Conservation (phyloP, 805 yeast genomes). For the Lipomyces mesembrius region DNA sequence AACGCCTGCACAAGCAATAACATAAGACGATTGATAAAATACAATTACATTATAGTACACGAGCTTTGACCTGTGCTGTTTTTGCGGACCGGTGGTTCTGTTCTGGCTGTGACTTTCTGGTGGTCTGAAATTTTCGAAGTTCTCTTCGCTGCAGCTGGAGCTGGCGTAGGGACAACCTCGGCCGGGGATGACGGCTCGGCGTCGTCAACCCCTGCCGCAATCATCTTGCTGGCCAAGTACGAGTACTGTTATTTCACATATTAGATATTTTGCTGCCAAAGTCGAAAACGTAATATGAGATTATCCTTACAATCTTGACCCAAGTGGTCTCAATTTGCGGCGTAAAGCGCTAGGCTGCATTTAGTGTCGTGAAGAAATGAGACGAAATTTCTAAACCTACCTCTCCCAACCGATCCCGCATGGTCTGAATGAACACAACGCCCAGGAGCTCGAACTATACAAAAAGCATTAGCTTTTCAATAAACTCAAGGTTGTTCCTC, state of each 20-base stretch:
- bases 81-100: background rate
- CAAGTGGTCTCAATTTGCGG: slow-evolving; percentile 40
- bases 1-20: background rate
- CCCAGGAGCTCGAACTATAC: slow-evolving; percentile 59
- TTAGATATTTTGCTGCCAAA: background rate
- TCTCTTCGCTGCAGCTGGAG: too few relatives aligned
- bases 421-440: slow-evolving; percentile 61
- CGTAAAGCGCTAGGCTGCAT: slow-evolving; percentile 27
- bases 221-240: slow-evolving; percentile 43
- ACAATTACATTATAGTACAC: background rate
- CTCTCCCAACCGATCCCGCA: slow-evolving; percentile 56
- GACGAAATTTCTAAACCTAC: slow-evolving; percentile 12
- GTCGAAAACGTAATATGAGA: background rate
- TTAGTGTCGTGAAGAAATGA: background rate
- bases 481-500: background rate
- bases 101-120: too few relatives aligned
- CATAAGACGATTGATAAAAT: background rate
- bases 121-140: background rate
- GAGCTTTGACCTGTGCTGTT: too few relatives aligned
- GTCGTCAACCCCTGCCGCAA: slow-evolving; percentile 31
- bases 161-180: too few relatives aligned
- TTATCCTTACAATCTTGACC: slow-evolving; percentile 38
- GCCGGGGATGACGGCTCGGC: background rate
- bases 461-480: background rate
- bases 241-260: slow-evolving; percentile 32